Conservation (phyloP, 495 filamentous ascomycete species). For the Talaromyces trachyspermus region DNA sequence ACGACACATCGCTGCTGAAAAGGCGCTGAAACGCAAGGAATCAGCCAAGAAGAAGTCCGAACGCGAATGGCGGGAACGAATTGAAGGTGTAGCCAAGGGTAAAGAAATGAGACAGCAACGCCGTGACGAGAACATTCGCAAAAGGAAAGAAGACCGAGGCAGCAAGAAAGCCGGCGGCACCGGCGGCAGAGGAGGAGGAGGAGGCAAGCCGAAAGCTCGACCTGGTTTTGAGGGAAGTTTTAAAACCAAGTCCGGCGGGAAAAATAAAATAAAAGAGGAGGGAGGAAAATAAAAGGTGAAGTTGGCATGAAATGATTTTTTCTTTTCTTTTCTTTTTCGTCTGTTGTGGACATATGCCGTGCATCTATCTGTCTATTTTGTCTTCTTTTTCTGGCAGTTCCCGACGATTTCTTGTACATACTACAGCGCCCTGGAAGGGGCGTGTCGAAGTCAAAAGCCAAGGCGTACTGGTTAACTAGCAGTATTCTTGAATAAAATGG, state of each 20-base stretch:
- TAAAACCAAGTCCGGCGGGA: conserved; percentile 45
- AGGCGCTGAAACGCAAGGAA: conserved; percentile 90
- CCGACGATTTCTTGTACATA: too few species aligned
- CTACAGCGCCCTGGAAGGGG: too few species aligned
- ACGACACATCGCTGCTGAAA: conserved; percentile 86
- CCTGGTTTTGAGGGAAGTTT: conserved; percentile 94
- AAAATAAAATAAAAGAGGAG: too few species aligned
- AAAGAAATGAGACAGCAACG: conserved; percentile 78
- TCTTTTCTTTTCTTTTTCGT: not conserved
- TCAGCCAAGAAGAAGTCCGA: conserved; percentile 82
- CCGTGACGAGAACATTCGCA: conserved; percentile 78
- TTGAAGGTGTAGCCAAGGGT: conserved; percentile 64
- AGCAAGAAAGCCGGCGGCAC: conserved; percentile 51
- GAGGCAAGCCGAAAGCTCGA: conserved; percentile 53
- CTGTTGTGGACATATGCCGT: too few species aligned
- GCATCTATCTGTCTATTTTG: too few species aligned
- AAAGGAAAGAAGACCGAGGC: conserved; percentile 71
- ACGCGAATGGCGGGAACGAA: conserved; percentile 79
- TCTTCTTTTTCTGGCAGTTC: too few species aligned
- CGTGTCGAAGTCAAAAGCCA: too few species aligned
- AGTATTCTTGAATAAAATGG: too few species aligned
- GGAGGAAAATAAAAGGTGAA: conserved; percentile 28
- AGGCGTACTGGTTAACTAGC: too few species aligned
- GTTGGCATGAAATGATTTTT: conserved; percentile 10
- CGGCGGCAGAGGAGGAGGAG: conserved; percentile 49